A percentile compares a stretch with the other conserved stretches of the same genome.
phyloP scores from a whole-genome alignment of 2,329 filamentous ascomycete genomes.

The Trichoderma sp. region DNA sequence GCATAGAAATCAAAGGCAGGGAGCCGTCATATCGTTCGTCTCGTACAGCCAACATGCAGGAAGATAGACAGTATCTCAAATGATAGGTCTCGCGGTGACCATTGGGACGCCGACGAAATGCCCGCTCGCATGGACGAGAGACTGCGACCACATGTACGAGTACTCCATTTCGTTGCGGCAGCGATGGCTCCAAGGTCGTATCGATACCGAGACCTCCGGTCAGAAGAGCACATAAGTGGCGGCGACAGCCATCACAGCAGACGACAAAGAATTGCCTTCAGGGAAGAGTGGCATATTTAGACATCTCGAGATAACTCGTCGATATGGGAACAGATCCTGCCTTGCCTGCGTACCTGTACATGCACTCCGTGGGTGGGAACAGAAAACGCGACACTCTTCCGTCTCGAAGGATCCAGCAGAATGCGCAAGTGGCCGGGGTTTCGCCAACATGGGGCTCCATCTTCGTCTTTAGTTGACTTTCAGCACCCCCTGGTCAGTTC shows the following conservation, averaged over 20 bases:
- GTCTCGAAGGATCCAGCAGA: not conserved
- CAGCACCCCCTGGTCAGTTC: not conserved
- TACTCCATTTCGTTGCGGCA: not conserved
- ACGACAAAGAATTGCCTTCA: not conserved
- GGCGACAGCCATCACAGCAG: not conserved
- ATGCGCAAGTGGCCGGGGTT: not conserved
- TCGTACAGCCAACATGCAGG: constrained; percentile 13
- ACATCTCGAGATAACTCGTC: not conserved
- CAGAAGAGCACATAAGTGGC: not conserved
- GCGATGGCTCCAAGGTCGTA: not conserved
- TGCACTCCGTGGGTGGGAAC: not conserved
- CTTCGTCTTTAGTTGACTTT: not conserved
- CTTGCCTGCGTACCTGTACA: not conserved
- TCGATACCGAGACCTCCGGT: not conserved
- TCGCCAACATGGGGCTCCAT: not conserved
- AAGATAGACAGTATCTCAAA: not conserved
- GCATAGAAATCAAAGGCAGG: constrained; percentile 2
- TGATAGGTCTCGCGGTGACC: not conserved
- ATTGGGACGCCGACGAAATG: not conserved
- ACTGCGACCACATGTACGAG: not conserved
- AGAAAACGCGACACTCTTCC: not conserved
- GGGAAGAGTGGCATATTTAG: not conserved
- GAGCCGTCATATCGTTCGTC: not conserved
- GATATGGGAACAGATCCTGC: not conserved
- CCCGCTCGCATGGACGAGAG: not conserved